A percentile compares a stretch with the other conserved stretches of the same genome.
These are phyloP conservation scores for Nothophoma quercina DNA, from an alignment of 2,329 filamentous ascomycete genomes.

Conservation along the genomic window DNA sequence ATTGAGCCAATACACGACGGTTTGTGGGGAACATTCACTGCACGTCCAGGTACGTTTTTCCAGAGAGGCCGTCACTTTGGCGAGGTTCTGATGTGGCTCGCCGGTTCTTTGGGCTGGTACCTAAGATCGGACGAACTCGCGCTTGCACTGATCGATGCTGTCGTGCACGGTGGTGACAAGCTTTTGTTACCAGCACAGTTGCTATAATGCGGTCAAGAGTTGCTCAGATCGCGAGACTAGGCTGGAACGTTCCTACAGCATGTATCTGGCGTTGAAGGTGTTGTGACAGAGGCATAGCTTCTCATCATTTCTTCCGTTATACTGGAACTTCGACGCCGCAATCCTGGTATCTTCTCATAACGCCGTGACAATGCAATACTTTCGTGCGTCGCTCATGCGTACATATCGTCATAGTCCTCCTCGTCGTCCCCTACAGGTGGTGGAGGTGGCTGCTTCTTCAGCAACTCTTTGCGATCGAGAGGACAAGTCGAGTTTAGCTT, in stretches of 20 bases:
- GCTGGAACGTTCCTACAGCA: neutral
- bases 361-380: neutral
- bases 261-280: too few relatives aligned
- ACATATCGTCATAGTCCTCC: conserved; percentile 61
- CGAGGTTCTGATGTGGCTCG: conserved; percentile 17
- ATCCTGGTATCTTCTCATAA: neutral
- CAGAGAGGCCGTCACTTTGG: conserved; percentile 16
- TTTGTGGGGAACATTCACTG: conserved; percentile 25
- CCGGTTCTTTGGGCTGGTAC: conserved; percentile 21
- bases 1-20: conserved; percentile 7
- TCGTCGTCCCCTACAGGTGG: conserved; percentile 60
- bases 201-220: conserved; percentile 15
- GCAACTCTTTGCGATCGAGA: conserved; percentile 65
- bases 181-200: conserved; percentile 17
- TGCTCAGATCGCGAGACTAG: neutral
- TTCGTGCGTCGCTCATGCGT: conserved; percentile 45
- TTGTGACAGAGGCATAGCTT: neutral
- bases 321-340: neutral
- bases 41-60: conserved; percentile 22
- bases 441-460: conserved; percentile 54
- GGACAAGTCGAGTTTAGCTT: conserved; percentile 70
- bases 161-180: conserved; percentile 22
- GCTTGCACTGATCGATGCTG: conserved; percentile 21
- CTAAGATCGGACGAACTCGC: conserved; percentile 30
- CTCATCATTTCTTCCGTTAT: neutral